Evolutionary conservation across 129 eudicot genomes (phyloP), one percentile per base, ranked within the genome.

Genomic region (Rutidosis leptorrhynchoides): DNA sequence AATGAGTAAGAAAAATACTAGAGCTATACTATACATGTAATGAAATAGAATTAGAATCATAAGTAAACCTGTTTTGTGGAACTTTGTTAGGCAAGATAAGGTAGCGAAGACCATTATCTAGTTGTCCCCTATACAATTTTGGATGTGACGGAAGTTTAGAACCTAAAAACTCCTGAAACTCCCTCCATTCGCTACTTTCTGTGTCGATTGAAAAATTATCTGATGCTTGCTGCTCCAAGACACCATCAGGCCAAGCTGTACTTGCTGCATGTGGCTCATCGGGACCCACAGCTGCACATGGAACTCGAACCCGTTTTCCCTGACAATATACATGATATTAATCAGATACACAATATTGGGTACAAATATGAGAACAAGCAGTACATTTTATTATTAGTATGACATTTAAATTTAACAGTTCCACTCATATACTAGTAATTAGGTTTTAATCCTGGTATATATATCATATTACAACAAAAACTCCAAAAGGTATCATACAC

Each of bases 241-340:
- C 84, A 79, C 90, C 84, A 46, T 86, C 97, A 16, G 97, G 99
- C 93, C 88, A 89, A 65, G 97, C 79, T 59, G 90, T 94, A 66
- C 97, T 89, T 54, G 96, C 97, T 64, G 99, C 99, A 84, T 94
- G 99, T 48, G 99, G 99, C 80, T 94, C 99, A 59, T 89, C 99
- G 5, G 99, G 99, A 58, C 99, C 99, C 62, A 86, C 95, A 70
- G 95, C 78, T 52, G 99, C 90, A 64, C 71, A 83, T 21, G 87
- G 77, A 75, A 76, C 78, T 55, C 67, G 80, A 65, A 70, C 79
- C 59, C 81, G 74, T 60, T 80, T 86, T 56, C 58, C 86, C 90
- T 83, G 74, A 15, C 16, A 53, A 40, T 45, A 20, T 46, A 67
- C 37, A 69, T 10, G 70, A 43, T 32, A 63, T 51, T 57, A 53